Evolutionary conservation across 2,329 filamentous ascomycete genomes (phyloP).

Genomic region (Metarhizium humberi): DNA sequence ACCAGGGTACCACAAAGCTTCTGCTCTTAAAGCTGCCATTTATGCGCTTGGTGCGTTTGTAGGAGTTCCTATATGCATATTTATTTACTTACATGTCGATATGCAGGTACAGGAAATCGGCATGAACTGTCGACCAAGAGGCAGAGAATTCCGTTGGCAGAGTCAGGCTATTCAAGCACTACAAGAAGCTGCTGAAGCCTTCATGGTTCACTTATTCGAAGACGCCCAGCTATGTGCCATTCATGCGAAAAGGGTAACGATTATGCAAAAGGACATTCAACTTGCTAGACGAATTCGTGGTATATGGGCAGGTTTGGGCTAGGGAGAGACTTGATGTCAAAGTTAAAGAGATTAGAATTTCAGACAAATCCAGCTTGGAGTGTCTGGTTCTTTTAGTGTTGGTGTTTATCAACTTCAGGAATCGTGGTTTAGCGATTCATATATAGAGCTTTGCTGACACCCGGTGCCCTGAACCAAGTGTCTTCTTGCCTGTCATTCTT

Average conservation of each 20-base stretch:
- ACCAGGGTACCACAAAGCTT: constrained; percentile 84
- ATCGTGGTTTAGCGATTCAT: not conserved
- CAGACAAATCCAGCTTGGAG: no score
- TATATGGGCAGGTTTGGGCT: constrained; percentile 61
- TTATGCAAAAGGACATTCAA: constrained; percentile 98
- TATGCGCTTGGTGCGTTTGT: constrained; percentile 53
- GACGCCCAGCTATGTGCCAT: constrained; percentile 79
- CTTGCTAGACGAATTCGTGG: constrained; percentile 74
- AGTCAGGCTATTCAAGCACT: constrained; percentile 88
- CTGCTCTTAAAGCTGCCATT: constrained; percentile 75
- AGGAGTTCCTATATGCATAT: not conserved
- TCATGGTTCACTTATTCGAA: constrained; percentile 92
- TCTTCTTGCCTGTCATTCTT: no score
- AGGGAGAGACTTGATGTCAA: not conserved
- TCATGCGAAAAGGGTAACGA: constrained; percentile 92
- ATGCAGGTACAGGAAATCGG: constrained; percentile 56
- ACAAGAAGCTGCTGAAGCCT: constrained; percentile 94
- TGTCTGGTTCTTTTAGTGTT: not conserved
- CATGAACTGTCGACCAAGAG: constrained; percentile 49
- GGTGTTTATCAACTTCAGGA: not conserved
- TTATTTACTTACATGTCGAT: not conserved
- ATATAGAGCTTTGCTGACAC: no score
- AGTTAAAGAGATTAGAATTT: not conserved
- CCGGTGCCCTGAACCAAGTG: no score
- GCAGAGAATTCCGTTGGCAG: constrained; percentile 81